These are phyloP conservation scores for Marasmius sp. DNA, from an alignment of 1,284 basidiomycete genomes.

Conservation along the genomic window DNA sequence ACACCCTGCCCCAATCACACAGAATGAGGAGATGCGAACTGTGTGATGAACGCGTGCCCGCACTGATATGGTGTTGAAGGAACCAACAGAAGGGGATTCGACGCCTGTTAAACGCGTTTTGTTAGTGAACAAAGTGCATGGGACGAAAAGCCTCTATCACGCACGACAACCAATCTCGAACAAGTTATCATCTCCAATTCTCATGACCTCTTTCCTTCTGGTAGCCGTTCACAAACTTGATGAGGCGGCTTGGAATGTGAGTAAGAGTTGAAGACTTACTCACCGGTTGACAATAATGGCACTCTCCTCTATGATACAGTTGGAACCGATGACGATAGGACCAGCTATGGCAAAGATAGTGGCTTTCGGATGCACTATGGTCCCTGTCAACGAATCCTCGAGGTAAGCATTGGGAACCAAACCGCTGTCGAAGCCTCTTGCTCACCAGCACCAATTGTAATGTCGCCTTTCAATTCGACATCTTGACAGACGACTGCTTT, in stretches of 20 bases:
- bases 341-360: conserved; percentile 87
- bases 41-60: conserved; percentile 78
- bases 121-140: neutral
- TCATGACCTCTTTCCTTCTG: conserved; percentile 82
- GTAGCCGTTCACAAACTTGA: neutral
- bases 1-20: conserved; percentile 80
- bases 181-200: conserved; percentile 88
- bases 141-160: conserved; percentile 29
- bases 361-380: conserved; percentile 92
- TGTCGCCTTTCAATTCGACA: conserved; percentile 86
- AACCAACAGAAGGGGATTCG: conserved; percentile 81
- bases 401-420: neutral
- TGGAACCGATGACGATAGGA: conserved; percentile 83
- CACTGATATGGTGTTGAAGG: conserved; percentile 83
- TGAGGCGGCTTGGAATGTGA: neutral
- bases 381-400: conserved; percentile 42
- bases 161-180: conserved; percentile 90
- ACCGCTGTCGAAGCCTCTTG: neutral
- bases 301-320: conserved; percentile 91
- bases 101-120: conserved; percentile 52
- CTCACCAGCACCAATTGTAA: conserved; percentile 82
- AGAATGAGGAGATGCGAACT: conserved; percentile 76
- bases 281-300: conserved; percentile 86
- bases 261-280: conserved; percentile 10
- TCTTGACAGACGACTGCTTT: conserved; percentile 86